These are phyloP conservation scores for Stephanocyclus meneghinianus DNA, from an alignment of 352 stramenopile genomes.

Conservation along the genomic window DNA sequence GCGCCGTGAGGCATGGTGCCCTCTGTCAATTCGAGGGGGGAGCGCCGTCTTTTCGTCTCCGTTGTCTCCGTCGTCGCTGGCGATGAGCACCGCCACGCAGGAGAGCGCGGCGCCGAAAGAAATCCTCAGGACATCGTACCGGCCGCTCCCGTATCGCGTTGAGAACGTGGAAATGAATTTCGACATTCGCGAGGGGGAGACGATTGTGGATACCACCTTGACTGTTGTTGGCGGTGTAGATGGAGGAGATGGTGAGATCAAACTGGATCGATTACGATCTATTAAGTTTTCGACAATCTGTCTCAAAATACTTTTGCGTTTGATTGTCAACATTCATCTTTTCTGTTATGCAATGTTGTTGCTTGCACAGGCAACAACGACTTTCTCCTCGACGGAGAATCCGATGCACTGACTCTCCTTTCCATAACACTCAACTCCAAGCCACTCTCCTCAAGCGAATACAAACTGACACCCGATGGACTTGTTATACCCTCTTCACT, in stretches of 20 bases:
- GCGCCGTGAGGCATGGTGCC: not conserved
- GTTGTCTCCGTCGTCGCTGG: not conserved
- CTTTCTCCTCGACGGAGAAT: constrained; percentile 82
- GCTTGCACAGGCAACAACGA: constrained; percentile 27
- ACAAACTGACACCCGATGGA: constrained; percentile 44
- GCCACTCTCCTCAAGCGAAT: constrained; percentile 63
- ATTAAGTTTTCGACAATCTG: not conserved
- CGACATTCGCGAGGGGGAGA: constrained; percentile 72
- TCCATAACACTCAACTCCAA: constrained; percentile 61
- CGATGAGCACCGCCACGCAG: constrained; percentile 7
- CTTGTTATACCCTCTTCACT: constrained; percentile 32
- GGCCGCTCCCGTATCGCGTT: constrained; percentile 60
- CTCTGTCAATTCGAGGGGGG: constrained; percentile 3
- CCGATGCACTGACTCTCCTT: constrained; percentile 65
- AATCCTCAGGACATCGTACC: constrained; percentile 70
- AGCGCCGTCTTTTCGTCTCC: not conserved
- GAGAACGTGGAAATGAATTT: constrained; percentile 78
- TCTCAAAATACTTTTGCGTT: too few relatives aligned
- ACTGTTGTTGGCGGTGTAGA: not conserved
- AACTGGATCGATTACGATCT: not conserved
- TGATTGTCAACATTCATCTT: not conserved
- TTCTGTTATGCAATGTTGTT: not conserved
- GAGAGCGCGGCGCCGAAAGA: constrained; percentile 21
- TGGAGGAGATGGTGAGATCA: not conserved
- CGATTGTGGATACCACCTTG: constrained; percentile 61